Conservation (phyloP, 2,329 filamentous ascomycete species). For the Aureobasidium leucospermi region DNA sequence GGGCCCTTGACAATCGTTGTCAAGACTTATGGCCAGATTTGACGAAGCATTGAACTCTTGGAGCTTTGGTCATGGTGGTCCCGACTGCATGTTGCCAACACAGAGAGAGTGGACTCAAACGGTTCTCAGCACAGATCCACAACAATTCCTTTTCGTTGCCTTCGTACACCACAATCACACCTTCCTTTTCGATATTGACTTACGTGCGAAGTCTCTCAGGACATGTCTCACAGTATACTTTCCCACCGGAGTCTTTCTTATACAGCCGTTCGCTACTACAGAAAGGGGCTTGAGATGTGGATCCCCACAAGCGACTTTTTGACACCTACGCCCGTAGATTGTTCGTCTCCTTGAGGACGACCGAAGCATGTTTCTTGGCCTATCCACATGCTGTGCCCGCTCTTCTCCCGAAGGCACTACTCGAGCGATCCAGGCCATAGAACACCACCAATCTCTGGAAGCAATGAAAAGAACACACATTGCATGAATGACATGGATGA, state of each 20-base stretch:
- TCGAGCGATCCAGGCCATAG: neutral
- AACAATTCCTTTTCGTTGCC: too few relatives aligned
- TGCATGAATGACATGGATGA: neutral
- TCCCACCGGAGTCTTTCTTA: neutral
- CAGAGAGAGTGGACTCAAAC: too few relatives aligned
- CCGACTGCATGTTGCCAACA: too few relatives aligned
- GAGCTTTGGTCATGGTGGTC: too few relatives aligned
- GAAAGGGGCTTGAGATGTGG: neutral
- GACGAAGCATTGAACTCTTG: too few relatives aligned
- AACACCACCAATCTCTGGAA: neutral
- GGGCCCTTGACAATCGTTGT: too few relatives aligned
- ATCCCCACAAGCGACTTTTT: neutral
- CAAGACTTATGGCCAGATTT: too few relatives aligned
- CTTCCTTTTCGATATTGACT: neutral
- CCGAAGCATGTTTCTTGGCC: neutral
- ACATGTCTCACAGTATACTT: neutral
- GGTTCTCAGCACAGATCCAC: too few relatives aligned
- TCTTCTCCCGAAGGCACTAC: neutral
- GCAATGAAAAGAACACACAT: neutral
- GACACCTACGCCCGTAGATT: neutral
- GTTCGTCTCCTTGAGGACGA: neutral
- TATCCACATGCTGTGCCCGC: too few relatives aligned
- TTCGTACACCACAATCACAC: neutral
- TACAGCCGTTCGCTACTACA: neutral
- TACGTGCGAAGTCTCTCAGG: neutral